Evolutionary conservation across 495 filamentous ascomycete species (phyloP).

Genomic region (Lophium mytilinum): DNA sequence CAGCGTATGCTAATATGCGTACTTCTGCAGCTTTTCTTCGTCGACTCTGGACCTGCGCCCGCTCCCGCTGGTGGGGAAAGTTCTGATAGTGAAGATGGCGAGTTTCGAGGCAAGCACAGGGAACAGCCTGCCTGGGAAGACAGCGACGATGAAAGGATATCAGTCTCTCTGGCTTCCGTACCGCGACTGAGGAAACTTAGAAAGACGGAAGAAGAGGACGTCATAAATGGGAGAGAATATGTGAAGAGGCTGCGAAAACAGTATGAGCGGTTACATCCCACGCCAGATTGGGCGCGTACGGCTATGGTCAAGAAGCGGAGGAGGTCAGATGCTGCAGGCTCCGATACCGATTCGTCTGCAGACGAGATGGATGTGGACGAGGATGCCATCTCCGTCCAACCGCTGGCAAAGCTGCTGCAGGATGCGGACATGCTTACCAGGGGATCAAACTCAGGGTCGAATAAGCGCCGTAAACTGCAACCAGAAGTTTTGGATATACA

Average conservation of each 20-base stretch:
- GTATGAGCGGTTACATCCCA: conserved; percentile 62
- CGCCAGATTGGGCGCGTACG: conserved; percentile 63
- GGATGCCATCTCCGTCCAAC: conserved; percentile 54
- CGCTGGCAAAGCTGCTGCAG: conserved; percentile 72
- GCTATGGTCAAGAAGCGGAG: conserved; percentile 20
- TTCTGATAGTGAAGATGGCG: conserved; percentile 29
- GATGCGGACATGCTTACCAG: conserved; percentile 48
- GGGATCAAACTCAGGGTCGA: conserved; percentile 14
- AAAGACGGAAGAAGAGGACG: conserved; percentile 68
- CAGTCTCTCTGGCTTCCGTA: conserved; percentile 68
- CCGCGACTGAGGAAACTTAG: conserved; percentile 73
- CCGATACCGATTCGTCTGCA: conserved; percentile 16
- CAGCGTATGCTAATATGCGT: conserved; percentile 18
- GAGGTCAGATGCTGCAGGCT: neutral
- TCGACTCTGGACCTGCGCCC: conserved; percentile 50
- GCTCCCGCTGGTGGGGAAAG: conserved; percentile 38
- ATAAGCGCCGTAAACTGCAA: conserved; percentile 55
- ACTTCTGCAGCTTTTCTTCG: conserved; percentile 54
- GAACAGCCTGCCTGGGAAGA: conserved; percentile 74
- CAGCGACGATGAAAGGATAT: conserved; percentile 86
- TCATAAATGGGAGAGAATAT: conserved; percentile 82
- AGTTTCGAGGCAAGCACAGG: conserved; percentile 33
- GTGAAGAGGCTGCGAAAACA: conserved; percentile 68
- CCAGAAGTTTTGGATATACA: conserved; percentile 85
- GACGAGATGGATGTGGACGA: conserved; percentile 48